Conservation (phyloP, 2,329 filamentous ascomycete species). For the Alternaria consortialis region DNA sequence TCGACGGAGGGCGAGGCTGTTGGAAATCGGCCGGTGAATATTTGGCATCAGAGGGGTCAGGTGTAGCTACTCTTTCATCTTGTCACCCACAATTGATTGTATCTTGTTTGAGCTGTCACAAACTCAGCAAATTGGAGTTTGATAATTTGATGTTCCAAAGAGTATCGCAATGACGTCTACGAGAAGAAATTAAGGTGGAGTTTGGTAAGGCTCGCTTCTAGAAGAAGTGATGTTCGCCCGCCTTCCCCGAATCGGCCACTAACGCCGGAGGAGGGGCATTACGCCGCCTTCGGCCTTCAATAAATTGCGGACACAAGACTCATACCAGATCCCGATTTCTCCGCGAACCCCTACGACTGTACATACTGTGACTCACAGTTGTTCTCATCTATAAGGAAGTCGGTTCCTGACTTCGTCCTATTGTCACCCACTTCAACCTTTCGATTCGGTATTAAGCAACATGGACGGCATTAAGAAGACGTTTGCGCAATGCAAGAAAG, state of each 20-base stretch:
- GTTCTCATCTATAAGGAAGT: constrained; percentile 16
- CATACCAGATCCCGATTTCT: constrained; percentile 18
- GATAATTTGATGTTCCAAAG: background rate
- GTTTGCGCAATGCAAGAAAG: constrained; percentile 61
- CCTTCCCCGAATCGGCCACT: constrained; percentile 2
- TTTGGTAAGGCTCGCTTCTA: constrained; percentile 9
- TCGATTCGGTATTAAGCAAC: constrained; percentile 16
- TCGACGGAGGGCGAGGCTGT: background rate
- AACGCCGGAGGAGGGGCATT: constrained; percentile 12
- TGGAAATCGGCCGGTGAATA: background rate
- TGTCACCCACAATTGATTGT: background rate
- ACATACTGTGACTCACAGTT: constrained; percentile 25
- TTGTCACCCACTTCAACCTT: background rate
- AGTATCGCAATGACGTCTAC: constrained; percentile 5
- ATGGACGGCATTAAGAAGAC: constrained; percentile 62
- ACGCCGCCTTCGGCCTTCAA: constrained; percentile 32
- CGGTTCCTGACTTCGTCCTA: background rate
- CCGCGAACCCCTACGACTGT: constrained; percentile 13
- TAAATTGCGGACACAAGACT: constrained; percentile 34
- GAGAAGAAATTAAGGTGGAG: constrained; percentile 1
- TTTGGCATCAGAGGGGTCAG: background rate
- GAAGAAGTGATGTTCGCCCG: constrained; percentile 12
- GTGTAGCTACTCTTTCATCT: background rate
- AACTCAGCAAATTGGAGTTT: too few species aligned
- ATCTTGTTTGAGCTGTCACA: background rate